These are phyloP conservation scores for Pulveroboletus sp. DNA, from an alignment of 768 basidiomycete genomes.

Conservation along the genomic window DNA sequence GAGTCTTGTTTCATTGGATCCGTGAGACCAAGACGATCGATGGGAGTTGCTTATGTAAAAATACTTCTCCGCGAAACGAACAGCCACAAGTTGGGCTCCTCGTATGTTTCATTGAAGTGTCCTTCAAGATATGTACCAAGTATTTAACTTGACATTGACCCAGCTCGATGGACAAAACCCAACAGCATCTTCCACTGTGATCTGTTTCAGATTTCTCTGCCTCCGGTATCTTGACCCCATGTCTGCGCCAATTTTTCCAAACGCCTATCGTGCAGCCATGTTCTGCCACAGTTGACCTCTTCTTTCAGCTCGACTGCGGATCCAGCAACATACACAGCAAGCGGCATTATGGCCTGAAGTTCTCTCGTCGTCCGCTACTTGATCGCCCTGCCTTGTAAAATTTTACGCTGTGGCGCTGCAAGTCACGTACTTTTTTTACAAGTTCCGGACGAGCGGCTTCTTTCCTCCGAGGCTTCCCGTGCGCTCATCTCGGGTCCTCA, in stretches of 20 bases:
- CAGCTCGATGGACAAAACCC: too few relatives aligned
- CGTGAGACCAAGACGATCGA: constrained; percentile 1
- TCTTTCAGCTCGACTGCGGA: neutral
- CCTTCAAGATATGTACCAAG: too few relatives aligned
- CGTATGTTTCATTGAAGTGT: neutral
- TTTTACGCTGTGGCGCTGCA: too few relatives aligned
- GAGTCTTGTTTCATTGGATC: neutral
- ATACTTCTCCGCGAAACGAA: neutral
- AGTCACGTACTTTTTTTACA: too few relatives aligned
- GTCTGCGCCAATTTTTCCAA: neutral
- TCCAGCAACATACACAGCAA: constrained; percentile 7
- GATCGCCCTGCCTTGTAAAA: neutral
- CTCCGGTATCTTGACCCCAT: neutral
- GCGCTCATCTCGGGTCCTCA: too few relatives aligned
- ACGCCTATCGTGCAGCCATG: neutral
- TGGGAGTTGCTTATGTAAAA: constrained; percentile 16
- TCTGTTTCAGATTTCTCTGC: neutral
- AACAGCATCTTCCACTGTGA: too few relatives aligned
- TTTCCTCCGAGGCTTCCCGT: too few relatives aligned
- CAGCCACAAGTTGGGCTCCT: too few relatives aligned
- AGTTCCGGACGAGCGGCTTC: too few relatives aligned
- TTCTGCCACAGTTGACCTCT: neutral
- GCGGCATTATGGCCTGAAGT: neutral
- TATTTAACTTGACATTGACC: too few relatives aligned
- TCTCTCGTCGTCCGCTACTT: neutral